Percentiles rank a stretch among this genome's conserved stretches.
Evolutionary conservation across 257 asterid species (phyloP).

Genomic region (Buddleja alternifolia): DNA sequence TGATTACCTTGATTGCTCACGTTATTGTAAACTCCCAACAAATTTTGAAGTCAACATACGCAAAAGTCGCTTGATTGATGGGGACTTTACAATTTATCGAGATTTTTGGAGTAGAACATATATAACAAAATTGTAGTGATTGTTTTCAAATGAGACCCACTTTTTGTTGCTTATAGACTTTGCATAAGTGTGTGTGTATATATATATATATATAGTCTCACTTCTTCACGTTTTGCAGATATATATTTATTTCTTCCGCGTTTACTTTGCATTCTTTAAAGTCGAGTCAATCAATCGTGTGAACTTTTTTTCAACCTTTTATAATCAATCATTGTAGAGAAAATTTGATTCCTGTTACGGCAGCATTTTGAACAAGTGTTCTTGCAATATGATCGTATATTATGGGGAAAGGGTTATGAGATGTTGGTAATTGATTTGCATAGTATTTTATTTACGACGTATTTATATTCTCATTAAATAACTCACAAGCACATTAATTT

Average conservation of each 20-base stretch:
- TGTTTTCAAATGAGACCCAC: background rate
- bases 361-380: background rate
- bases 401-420: no score
- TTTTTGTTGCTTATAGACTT: background rate
- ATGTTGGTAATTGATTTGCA: no score
- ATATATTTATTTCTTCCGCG: background rate
- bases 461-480: no score
- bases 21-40: background rate
- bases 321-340: background rate
- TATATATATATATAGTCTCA: background rate
- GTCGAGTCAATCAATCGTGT: no score
- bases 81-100: background rate
- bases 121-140: no score
- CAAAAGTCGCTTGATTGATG: background rate
- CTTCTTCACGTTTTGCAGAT: background rate
- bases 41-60: background rate
- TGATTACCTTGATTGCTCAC: no score
- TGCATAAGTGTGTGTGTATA: background rate
- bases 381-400: background rate
- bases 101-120: no score
- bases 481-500: no score
- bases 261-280: background rate
- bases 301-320: background rate
- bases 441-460: no score
- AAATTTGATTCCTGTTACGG: background rate